Evolutionary conservation across 2,329 filamentous ascomycete species (phyloP).

Genomic region (Aspergillus fructus): DNA sequence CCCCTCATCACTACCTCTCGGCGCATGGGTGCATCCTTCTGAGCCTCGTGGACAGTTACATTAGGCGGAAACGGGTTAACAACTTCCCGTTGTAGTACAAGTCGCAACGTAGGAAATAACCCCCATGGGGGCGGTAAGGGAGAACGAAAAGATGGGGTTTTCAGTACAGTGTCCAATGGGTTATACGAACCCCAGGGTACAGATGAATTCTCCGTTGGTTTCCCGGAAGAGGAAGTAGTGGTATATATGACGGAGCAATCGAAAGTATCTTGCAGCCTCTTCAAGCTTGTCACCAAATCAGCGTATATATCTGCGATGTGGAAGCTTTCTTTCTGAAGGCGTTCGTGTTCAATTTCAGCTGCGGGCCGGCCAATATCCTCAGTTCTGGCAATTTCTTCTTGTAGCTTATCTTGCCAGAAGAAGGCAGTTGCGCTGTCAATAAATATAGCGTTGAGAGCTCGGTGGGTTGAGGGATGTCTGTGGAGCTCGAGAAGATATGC

Average conservation of each 20-base stretch:
- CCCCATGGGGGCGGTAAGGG: conserved; percentile 41
- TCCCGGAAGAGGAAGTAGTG: conserved; percentile 24
- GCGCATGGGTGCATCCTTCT: conserved; percentile 35
- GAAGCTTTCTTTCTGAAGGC: conserved; percentile 28
- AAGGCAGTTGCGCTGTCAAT: conserved; percentile 58
- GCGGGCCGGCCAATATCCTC: conserved; percentile 35
- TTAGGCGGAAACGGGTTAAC: conserved; percentile 38
- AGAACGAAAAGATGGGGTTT: conserved; percentile 30
- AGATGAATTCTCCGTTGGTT: conserved; percentile 18
- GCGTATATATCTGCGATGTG: conserved; percentile 32
- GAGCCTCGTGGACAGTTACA: conserved; percentile 33
- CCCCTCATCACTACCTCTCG: conserved; percentile 36
- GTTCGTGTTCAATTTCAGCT: conserved; percentile 29
- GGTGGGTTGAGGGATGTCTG: conserved; percentile 48
- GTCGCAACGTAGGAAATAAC: conserved; percentile 36
- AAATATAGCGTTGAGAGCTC: conserved; percentile 51
- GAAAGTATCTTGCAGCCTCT: conserved; percentile 37
- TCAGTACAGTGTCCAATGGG: conserved; percentile 9
- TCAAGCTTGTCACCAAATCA: conserved; percentile 31
- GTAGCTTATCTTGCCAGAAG: conserved; percentile 52
- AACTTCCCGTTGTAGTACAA: conserved; percentile 36
- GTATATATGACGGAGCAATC: conserved; percentile 43
- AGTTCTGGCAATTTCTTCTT: conserved; percentile 43
- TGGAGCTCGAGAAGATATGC: conserved; percentile 49
- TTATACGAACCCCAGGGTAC: conserved; percentile 21